Evolutionary conservation across 2,329 filamentous ascomycete species (phyloP), one percentile per base, ranked within the genome.

Genomic region (Tolypocladium pustulatum): DNA sequence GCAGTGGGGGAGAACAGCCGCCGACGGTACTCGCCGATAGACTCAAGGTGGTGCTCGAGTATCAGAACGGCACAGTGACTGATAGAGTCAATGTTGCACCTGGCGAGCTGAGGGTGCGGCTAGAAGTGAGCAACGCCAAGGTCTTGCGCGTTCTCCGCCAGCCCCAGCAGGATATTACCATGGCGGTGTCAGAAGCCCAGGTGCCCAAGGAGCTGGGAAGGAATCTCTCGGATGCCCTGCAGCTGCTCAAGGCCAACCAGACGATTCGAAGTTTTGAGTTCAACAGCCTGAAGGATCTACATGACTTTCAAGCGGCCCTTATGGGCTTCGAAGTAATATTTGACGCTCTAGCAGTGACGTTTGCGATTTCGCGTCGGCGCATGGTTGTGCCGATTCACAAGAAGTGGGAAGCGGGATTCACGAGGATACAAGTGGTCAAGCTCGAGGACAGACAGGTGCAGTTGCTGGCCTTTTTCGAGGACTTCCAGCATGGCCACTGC

Each of bases 321-420:
- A 96, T 91, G 0, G 90, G 91, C 0, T 95, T 88, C 71, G 78
- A 79, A 32, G 90, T 96, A 20, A 74, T 88, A 9, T 91, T 87
- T 64, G 88, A 91, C 68, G 84, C 85, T 8, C 73, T 89, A 57
- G 90, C 90, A 7, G 78, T 81, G 9, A 85, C 84, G 0, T 90
- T 96, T 71, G 86, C 88, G 59, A 96, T 96, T 63, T 86, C 91
- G 1, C 85, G 91, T 36, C 85, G 90, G 55, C 84, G 90, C 64
- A 94, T 92, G 87, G 90, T 96, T 15, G 90, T 96, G 20, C 90
- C 90, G 0, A 93, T 96, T 64, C 89, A 95, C 76, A 96, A 96
- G 75, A 94, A 94, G 72, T 95, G 90, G 90, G 91, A 95, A 68
- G 89, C 91, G 2, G 84, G 81, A n/a, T 81, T 81, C 41, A 90